Base-by-base conservation (phyloP, 2,329 filamentous ascomycete genomes). In the Ilyonectria robusta region DNA sequence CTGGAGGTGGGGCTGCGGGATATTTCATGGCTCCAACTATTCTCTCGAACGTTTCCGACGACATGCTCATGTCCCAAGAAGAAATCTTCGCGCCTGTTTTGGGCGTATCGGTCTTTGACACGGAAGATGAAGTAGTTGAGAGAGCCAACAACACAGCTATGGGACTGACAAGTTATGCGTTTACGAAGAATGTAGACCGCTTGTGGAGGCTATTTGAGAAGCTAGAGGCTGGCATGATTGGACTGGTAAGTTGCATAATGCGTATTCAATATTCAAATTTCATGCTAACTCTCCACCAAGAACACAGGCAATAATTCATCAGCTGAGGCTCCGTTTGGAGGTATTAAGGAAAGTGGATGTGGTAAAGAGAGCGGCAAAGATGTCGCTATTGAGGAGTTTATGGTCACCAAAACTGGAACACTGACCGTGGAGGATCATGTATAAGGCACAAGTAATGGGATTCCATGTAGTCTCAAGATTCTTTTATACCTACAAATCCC, bases 61-160 rank as follows among this genome's bases (percentile, higher is more conserved):
- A 91, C 42, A 94, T 93, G 92, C 81, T 85, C 63, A 82, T 94
- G 66, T 87, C 89, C 29, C 83, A 84, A 2, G 91, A 94, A 71
- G 92, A 94, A 79, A 93, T 91, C 0, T 94, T 94, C 73, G 92
- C 91, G 1, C 92, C 92, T 2, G 86, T 94, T 0, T 90, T 91
- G 0, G 91, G 89, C 1, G 78, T 94, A 2, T 93, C 92, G 79
- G 83, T 86, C 15, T 94, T 94, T 76, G 85, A 92, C 33, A 89
- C 86, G 0, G 92, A 94, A 77, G 88, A 90, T 35, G 91, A 94
- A 66, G 92, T 92, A 7, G 85, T 93, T 9, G 82, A 86, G 62
- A 81, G 91, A 61, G 92, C 91, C 2, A 94, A 94, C 75, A 75
- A 80, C 4, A 85, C 90, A 0, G 89, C 92, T 67, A 91, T 93